These are phyloP conservation scores for Zea luxurians DNA, from an alignment of 176 grass and related monocot species.

Conservation along the genomic window DNA sequence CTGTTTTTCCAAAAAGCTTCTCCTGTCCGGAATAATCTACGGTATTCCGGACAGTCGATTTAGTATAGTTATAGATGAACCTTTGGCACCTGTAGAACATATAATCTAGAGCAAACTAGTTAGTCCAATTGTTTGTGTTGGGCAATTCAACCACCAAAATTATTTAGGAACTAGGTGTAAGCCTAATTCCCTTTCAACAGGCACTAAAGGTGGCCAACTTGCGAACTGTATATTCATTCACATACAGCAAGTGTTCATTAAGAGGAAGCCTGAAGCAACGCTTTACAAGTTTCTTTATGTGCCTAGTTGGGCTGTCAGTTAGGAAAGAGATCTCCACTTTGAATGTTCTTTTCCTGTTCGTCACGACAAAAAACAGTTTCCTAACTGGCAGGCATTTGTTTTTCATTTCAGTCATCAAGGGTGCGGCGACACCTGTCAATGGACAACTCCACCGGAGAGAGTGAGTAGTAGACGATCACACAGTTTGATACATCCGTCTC, in stretches of 20 bases:
- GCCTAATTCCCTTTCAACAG: too few species aligned
- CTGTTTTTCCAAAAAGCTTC: too few species aligned
- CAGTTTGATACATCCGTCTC: neutral
- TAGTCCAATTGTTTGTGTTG: too few species aligned
- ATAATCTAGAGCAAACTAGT: too few species aligned
- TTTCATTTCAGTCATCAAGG: neutral
- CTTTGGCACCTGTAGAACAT: too few species aligned
- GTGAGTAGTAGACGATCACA: neutral
- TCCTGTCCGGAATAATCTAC: too few species aligned
- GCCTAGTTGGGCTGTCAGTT: constrained; percentile 37
- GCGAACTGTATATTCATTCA: constrained; percentile 25
- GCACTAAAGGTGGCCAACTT: constrained; percentile 35
- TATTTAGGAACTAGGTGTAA: too few species aligned
- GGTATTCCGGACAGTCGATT: too few species aligned
- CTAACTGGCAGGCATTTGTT: neutral
- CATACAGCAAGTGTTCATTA: neutral
- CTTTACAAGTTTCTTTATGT: constrained; percentile 5
- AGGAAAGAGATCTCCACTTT: neutral
- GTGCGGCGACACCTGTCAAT: constrained; percentile 17
- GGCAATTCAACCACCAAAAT: too few species aligned
- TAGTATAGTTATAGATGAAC: too few species aligned
- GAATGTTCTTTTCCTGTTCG: constrained; percentile 19
- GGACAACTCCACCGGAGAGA: neutral
- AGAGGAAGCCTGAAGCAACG: neutral
- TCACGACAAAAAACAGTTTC: neutral